Evolutionary conservation across 495 filamentous ascomycete genomes (phyloP).

Genomic region (Lophium mytilinum): DNA sequence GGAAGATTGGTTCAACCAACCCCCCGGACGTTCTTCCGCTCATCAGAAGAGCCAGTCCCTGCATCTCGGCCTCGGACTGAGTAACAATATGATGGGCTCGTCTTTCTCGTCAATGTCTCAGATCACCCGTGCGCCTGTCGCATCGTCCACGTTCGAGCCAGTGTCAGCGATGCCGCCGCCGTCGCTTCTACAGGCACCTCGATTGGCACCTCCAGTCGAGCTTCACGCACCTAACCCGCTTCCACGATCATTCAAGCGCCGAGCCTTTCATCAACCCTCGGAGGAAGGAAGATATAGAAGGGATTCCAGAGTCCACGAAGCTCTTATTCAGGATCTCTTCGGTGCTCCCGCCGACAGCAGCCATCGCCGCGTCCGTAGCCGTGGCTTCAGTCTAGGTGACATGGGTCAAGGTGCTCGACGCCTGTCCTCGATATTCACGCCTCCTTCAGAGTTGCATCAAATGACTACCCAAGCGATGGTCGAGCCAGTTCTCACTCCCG

Average conservation of each 20-base stretch:
- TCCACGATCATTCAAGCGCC: conserved; percentile 46
- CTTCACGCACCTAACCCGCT: conserved; percentile 36
- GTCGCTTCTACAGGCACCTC: not conserved
- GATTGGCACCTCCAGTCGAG: conserved; percentile 23
- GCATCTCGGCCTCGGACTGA: conserved; percentile 35
- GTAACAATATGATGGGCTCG: conserved; percentile 19
- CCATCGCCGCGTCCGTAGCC: conserved; percentile 40
- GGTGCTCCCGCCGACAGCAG: conserved; percentile 33
- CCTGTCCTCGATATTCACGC: conserved; percentile 26
- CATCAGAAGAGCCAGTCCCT: conserved; percentile 38
- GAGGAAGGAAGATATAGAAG: conserved; percentile 32
- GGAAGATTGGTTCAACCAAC: conserved; percentile 11
- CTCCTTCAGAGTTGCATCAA: conserved; percentile 14
- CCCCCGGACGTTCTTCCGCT: conserved; percentile 24
- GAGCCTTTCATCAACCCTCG: conserved; percentile 40
- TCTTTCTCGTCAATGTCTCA: conserved; percentile 36
- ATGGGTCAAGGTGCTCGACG: conserved; percentile 31
- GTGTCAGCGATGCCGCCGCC: conserved; percentile 6
- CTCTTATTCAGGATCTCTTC: conserved; percentile 45
- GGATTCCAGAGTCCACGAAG: conserved; percentile 36
- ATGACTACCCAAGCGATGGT: not conserved
- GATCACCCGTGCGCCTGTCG: conserved; percentile 35
- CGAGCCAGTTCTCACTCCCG: conserved; percentile 2
- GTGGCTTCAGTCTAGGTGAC: conserved; percentile 56
- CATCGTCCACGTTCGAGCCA: not conserved